phyloP scores from a whole-genome alignment of 2,329 filamentous ascomycete genomes.

The Alternaria alternata region DNA sequence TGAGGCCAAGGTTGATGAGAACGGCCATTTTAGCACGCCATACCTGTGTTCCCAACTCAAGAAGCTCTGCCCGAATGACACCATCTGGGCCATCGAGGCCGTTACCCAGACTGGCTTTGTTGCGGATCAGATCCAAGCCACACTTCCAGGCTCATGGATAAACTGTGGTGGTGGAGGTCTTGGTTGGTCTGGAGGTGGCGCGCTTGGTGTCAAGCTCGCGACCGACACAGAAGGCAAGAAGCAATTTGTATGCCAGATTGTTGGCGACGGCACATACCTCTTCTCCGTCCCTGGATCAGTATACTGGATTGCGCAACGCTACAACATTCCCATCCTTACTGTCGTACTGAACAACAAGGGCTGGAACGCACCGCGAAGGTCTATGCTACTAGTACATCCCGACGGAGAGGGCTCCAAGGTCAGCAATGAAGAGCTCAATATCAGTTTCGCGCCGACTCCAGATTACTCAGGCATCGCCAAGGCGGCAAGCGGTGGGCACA shows the following conservation, averaged over 20 bases:
- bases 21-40: constrained; percentile 69
- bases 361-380: constrained; percentile 72
- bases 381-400: constrained; percentile 71
- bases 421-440: constrained; percentile 71
- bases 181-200: constrained; percentile 79
- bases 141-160: constrained; percentile 75
- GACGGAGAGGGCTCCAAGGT: constrained; percentile 68
- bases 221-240: constrained; percentile 58
- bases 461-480: constrained; percentile 74
- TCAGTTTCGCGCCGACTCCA: constrained; percentile 70
- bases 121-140: constrained; percentile 74
- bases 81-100: constrained; percentile 79
- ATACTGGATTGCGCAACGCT: constrained; percentile 73
- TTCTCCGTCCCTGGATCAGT: constrained; percentile 71
- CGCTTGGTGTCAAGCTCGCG: constrained; percentile 79
- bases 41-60: constrained; percentile 66
- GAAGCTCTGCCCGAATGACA: constrained; percentile 66
- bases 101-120: constrained; percentile 76
- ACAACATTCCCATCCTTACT: constrained; percentile 71
- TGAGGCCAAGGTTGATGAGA: constrained; percentile 65
- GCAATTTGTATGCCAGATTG: constrained; percentile 58
- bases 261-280: constrained; percentile 73
- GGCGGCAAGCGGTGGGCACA: constrained; percentile 68
- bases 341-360: constrained; percentile 76
- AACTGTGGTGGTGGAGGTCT: constrained; percentile 84